These are phyloP conservation scores for Termitomyces sp. DNA, from an alignment of 768 basidiomycete species.

Conservation along the genomic window DNA sequence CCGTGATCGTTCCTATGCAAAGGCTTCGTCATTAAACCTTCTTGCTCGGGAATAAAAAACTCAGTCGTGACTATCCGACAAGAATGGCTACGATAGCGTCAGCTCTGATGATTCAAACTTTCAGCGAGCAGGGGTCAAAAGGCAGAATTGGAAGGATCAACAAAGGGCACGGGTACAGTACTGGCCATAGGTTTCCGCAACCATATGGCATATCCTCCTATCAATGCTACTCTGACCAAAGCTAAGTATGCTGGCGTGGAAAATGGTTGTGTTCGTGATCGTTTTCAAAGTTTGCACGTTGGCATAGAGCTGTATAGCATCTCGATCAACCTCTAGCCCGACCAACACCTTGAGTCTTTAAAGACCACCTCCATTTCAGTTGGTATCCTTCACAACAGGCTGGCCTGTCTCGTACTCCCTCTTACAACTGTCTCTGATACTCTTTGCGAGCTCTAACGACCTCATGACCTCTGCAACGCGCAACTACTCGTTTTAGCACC, in stretches of 20 bases:
- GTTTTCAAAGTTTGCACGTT: constrained; percentile 2
- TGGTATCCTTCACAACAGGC: constrained; percentile 14
- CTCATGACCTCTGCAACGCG: constrained; percentile 13
- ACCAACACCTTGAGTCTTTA: not conserved
- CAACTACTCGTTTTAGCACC: not conserved
- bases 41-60: not conserved
- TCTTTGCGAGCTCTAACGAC: constrained; percentile 14
- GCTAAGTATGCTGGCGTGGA: not conserved
- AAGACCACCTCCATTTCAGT: not conserved
- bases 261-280: not conserved
- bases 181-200: not conserved
- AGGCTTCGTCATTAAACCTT: not conserved
- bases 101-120: not conserved
- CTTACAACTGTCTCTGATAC: constrained; percentile 7
- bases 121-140: not conserved
- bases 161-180: too few relatives aligned
- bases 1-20: not conserved
- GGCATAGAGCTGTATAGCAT: constrained; percentile 4
- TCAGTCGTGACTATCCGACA: too few relatives aligned
- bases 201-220: not conserved
- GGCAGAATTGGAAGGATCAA: not conserved
- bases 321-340: constrained; percentile 7
- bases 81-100: not conserved
- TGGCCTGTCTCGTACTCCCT: constrained; percentile 14
- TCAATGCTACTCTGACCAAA: not conserved